Percentiles rank a stretch among this genome's conserved stretches.
Conservation (phyloP, 306 rosid genomes). For the Lotus japonicus region DNA sequence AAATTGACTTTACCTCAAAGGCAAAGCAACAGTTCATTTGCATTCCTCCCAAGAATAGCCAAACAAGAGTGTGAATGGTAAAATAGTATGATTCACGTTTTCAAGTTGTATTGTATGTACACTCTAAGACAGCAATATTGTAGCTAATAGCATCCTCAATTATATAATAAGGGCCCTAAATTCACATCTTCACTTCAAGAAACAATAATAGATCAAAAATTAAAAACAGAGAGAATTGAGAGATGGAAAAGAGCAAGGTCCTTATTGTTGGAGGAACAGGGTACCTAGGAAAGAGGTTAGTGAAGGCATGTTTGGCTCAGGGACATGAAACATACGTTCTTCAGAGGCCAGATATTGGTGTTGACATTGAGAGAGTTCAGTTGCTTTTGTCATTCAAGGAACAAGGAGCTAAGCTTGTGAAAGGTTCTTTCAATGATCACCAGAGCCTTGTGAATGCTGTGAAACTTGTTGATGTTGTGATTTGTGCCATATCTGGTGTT, state of each 20-base stretch:
- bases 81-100: no score
- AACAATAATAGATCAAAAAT: no score
- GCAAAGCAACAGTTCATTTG: no score
- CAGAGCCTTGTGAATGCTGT: slow-evolving; percentile 52
- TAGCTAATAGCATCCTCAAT: no score
- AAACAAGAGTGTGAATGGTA: no score
- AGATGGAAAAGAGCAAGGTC: slow-evolving; percentile 45
- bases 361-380: slow-evolving; percentile 65
- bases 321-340: slow-evolving; percentile 62
- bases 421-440: slow-evolving; percentile 45
- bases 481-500: slow-evolving; percentile 65
- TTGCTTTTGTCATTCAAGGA: slow-evolving; percentile 51
- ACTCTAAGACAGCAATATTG: no score
- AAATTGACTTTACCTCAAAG: no score
- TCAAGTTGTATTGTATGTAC: no score
- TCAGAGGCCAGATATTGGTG: slow-evolving; percentile 57
- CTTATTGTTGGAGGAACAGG: slow-evolving; percentile 78
- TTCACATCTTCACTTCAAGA: no score
- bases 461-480: slow-evolving; percentile 61
- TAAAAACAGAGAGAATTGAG: background rate
- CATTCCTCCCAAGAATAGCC: no score
- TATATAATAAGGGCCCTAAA: no score
- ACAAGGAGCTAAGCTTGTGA: slow-evolving; percentile 50
- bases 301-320: slow-evolving; percentile 47
- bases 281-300: slow-evolving; percentile 70